Conservation (phyloP, 257 asterid species). For the Forsythia suspensa region DNA sequence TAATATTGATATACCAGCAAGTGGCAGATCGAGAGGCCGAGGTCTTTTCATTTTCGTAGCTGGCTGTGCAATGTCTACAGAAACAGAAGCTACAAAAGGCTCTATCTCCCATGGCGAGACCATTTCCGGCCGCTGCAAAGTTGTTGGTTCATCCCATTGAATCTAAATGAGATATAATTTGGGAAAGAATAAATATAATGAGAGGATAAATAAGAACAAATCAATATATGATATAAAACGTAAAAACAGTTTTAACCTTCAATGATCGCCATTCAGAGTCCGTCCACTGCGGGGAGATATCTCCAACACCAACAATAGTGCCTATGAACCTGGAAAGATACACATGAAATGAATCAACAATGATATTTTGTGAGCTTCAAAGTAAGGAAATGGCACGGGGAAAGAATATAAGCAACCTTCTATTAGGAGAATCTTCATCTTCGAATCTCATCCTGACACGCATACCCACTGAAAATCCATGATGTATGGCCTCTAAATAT, state of each 20-base stretch:
- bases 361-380: background rate
- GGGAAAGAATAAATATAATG: background rate
- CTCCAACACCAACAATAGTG: conserved; percentile 73
- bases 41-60: conserved; percentile 57
- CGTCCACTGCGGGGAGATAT: conserved; percentile 65
- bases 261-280: conserved; percentile 82
- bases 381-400: background rate
- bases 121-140: conserved; percentile 58
- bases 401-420: conserved; percentile 35
- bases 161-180: conserved; percentile 37
- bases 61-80: conserved; percentile 43
- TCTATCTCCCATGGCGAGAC: conserved; percentile 88
- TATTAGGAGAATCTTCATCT: conserved; percentile 86
- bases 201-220: background rate
- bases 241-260: conserved; percentile 46
- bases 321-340: conserved; percentile 68
- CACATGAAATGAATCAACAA: background rate
- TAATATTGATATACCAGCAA: conserved; percentile 35
- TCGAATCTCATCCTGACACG: conserved; percentile 79
- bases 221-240: conserved; percentile 1
- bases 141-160: conserved; percentile 81
- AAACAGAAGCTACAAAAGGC: conserved; percentile 61
- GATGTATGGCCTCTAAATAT: conserved; percentile 58
- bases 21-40: conserved; percentile 59
- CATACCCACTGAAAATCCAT: conserved; percentile 64